Percentiles rank a stretch among this genome's conserved stretches.
Conservation (phyloP, 768 basidiomycete species). For the Kwoniella mangroviensis region DNA sequence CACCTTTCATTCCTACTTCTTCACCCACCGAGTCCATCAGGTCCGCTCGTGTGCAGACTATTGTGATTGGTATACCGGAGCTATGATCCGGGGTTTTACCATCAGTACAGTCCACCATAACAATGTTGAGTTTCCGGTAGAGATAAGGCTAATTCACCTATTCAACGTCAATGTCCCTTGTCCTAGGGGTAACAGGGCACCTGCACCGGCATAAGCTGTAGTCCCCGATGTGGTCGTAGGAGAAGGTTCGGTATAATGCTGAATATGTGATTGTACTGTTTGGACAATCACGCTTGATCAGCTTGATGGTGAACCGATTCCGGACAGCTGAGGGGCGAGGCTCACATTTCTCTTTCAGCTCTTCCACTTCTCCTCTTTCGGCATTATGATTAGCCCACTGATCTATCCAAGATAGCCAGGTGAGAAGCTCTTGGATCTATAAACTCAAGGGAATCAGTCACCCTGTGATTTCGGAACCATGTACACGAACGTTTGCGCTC, state of each 20-base stretch:
- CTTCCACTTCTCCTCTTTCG: slow-evolving; percentile 62
- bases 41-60: slow-evolving; percentile 91
- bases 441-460: not conserved
- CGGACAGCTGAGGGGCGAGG: not conserved
- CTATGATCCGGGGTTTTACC: slow-evolving; percentile 19
- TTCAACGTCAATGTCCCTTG: slow-evolving; percentile 87
- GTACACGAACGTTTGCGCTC: not conserved
- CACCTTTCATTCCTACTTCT: slow-evolving; percentile 77
- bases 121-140: not conserved
- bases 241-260: slow-evolving; percentile 85
- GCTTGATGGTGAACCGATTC: not conserved
- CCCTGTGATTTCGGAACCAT: too few relatives aligned
- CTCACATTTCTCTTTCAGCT: slow-evolving; percentile 81
- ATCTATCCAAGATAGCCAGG: slow-evolving; percentile 87
- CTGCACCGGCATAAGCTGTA: slow-evolving; percentile 60
- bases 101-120: not conserved
- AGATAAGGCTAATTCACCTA: slow-evolving; percentile 46
- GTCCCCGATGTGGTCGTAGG: slow-evolving; percentile 60
- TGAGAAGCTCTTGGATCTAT: slow-evolving; percentile 69
- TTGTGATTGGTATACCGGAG: slow-evolving; percentile 77
- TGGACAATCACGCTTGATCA: slow-evolving; percentile 6
- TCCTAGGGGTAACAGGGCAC: slow-evolving; percentile 78
- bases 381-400: slow-evolving; percentile 68
- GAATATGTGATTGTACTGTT: slow-evolving; percentile 82
- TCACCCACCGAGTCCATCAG: slow-evolving; percentile 79